Evolutionary conservation across 352 stramenopile species (phyloP), one percentile per base, ranked within the genome.

Genomic region (Phytophthora constricta): DNA sequence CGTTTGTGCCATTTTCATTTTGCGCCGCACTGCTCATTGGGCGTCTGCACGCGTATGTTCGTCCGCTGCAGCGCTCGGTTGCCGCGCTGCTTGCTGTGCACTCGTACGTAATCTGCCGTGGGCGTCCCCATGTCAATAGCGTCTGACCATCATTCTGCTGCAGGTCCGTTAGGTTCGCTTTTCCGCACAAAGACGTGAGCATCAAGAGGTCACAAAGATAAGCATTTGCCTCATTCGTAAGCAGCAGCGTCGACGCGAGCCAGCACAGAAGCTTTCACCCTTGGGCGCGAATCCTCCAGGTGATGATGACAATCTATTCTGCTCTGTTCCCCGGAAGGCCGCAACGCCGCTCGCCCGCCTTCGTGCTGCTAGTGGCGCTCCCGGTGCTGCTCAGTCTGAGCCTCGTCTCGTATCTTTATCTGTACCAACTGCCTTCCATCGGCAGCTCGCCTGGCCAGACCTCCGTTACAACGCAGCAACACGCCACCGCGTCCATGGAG

Each of bases 231-330:
- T 10, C 34, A 16, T 4, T 16, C 34, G 31, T 42, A 10, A 2
- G 14, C 34, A 42, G n/a, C 9, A 42, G 34, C 34, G 34, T 19
- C 34, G n/a, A 16, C 10, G 3, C 14, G 14, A 16, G 14, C 34
- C n/a, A 3, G 3, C 34, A 42, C 11, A 42, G 9, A 10, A 19
- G 3, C 34, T 42, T 48, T 26, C 45, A 28, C 22, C 45, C 33
- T 46, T 1, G 14, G 7, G 10, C 10, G n/a, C 10, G 7, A 11
- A 17, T 17, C 3, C 41, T 23, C 9, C 39, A 72, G 65, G 70
- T 72, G 57, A 78, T 76, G 57, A 78, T 78, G 70, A 71, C 59
- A 57, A 56, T 78, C 58, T 67, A 73, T 78, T 78, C 66, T 39
- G 45, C 70, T 25, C 58, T 74, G 33, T 73, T 74, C 61, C 53